Conservation (phyloP, 2,329 filamentous ascomycete genomes). For the Knufia fluminis region DNA sequence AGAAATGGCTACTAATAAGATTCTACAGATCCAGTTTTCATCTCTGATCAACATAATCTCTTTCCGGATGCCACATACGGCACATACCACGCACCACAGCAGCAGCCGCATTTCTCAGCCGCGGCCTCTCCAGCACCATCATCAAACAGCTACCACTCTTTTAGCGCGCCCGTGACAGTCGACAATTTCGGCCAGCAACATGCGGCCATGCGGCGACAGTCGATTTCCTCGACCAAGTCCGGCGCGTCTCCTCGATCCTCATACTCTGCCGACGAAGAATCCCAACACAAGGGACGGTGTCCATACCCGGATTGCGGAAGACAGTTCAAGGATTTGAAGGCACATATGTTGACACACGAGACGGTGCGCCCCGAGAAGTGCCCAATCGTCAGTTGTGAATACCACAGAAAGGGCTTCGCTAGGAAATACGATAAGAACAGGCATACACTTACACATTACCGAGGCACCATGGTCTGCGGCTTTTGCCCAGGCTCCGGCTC, state of each 20-base stretch:
- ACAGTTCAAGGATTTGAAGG: conserved; percentile 82
- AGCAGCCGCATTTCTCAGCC: conserved; percentile 27
- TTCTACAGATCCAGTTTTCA: conserved; percentile 47
- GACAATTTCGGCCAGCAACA: conserved; percentile 24
- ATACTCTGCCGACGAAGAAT: conserved; percentile 50
- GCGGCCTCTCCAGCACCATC: conserved; percentile 27
- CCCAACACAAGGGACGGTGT: conserved; percentile 58
- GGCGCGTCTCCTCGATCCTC: conserved; percentile 29
- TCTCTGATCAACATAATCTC: conserved; percentile 28
- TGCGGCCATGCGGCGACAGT: conserved; percentile 30
- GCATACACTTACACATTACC: conserved; percentile 90
- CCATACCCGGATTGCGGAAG: conserved; percentile 76
- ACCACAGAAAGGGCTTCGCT: conserved; percentile 84
- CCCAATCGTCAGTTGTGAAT: conserved; percentile 84
- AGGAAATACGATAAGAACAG: conserved; percentile 95
- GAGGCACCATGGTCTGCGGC: conserved; percentile 92
- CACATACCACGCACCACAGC: background rate
- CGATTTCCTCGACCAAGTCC: conserved; percentile 56
- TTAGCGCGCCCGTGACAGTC: conserved; percentile 22
- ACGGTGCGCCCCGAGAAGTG: conserved; percentile 88
- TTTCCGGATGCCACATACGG: conserved; percentile 24
- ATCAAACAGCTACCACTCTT: conserved; percentile 25
- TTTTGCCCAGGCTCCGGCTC: conserved; percentile 88
- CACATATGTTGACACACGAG: conserved; percentile 90
- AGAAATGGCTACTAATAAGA: background rate